Conservation (phyloP, 331 rosid genomes). For the Phaseolus coccineus region DNA sequence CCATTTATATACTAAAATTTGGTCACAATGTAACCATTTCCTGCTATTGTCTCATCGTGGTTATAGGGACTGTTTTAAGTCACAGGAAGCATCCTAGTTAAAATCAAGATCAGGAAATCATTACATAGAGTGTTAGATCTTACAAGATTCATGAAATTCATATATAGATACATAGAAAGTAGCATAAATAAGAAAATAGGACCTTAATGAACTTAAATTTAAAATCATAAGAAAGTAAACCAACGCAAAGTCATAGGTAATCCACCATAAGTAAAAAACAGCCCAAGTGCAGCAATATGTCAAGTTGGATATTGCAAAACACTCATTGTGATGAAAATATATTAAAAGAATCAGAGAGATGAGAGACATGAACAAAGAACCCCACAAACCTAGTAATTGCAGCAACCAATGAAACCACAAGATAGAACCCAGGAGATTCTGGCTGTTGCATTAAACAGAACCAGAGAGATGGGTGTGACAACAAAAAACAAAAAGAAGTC, state of each 20-base stretch:
- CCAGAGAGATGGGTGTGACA: too few relatives aligned
- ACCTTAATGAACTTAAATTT: background rate
- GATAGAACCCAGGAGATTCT: too few relatives aligned
- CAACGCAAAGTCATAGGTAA: background rate
- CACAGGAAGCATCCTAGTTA: background rate
- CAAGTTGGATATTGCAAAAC: background rate
- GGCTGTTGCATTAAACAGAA: too few relatives aligned
- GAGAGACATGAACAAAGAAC: background rate
- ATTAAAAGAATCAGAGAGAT: background rate
- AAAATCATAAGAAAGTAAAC: background rate
- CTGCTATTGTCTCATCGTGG: background rate
- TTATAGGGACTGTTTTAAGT: background rate
- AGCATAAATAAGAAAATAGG: background rate
- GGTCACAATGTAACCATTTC: background rate
- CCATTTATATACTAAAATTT: too few relatives aligned
- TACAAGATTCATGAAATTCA: background rate
- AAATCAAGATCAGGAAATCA: background rate
- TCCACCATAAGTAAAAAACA: background rate
- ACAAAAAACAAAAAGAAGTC: too few relatives aligned
- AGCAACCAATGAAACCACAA: background rate
- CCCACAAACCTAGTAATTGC: background rate
- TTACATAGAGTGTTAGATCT: background rate
- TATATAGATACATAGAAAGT: background rate
- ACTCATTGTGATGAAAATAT: background rate
- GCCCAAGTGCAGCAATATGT: background rate